Evolutionary conservation across 352 stramenopile species (phyloP), one percentile per base, ranked within the genome.

Genomic region (Globisporangium perplexum): DNA sequence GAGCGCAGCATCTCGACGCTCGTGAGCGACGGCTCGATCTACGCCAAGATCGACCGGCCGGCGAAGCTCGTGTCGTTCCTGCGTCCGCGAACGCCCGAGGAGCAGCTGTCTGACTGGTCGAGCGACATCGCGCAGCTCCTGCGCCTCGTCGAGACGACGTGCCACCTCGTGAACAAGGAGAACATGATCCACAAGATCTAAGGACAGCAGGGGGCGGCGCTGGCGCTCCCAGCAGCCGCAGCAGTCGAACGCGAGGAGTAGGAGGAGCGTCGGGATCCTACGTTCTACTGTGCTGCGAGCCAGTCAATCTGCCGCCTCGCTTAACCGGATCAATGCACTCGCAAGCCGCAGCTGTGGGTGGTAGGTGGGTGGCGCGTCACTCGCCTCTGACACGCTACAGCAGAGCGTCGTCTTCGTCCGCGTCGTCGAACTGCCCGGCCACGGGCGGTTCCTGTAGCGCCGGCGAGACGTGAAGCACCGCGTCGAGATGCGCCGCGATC

Each of bases 141-240:
- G 56, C 74, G 86, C 51, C 73, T 99, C 36, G 93, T 99, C 35
- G 96, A 99, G 72, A 97, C 90, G 26, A 99, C 96, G 50, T 98
- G 86, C 60, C 96, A 99, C 81, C 77, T 99, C 59, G 98, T 99
- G 76, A 96, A 98, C 76, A 99, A 99, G 83, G 96, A 99, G 69
- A 98, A 97, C 63, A 99, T 99, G 95, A 86, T 98, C 54, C 78
- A 96, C 77, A 96, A 95, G 71, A 77, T 96, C 53, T 93, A 78
- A 74, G 45, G 45, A 23, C 24, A 39, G 24, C 28, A 20, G 6
- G 3, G 1, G 4, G 8, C 4, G 4, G 26, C 28, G n/a, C 15
- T 5, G 50, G 66, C n/a, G n/a, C n/a, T n/a, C n/a, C n/a, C n/a
- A n/a, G n/a, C n/a, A n/a, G n/a, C n/a, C n/a, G n/a, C n/a, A n/a